Evolutionary conservation across 2,329 filamentous ascomycete species (phyloP).

Genomic region (Talaromyces amestolkiae): DNA sequence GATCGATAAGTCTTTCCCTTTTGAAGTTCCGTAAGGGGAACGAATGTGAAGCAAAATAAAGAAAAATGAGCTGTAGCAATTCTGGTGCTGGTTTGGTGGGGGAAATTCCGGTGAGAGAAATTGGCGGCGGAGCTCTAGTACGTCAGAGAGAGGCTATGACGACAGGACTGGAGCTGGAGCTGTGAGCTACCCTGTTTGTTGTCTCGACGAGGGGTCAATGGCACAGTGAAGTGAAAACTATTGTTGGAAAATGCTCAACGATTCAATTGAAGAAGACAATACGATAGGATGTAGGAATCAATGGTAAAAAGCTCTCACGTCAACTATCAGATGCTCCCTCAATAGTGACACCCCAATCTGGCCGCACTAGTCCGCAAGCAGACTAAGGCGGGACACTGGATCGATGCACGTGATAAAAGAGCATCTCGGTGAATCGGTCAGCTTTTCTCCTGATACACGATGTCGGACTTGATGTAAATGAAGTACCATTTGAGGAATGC

Average conservation of each 20-base stretch:
- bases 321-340: neutral
- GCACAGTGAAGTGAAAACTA: neutral
- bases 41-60: conserved; percentile 18
- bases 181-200: neutral
- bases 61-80: conserved; percentile 19
- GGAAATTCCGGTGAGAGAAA: conserved; percentile 41
- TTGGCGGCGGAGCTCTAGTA: conserved; percentile 24
- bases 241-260: too few species aligned
- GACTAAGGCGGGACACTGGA: conserved; percentile 3
- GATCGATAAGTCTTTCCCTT: neutral
- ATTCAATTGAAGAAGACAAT: neutral
- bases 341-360: neutral
- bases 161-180: conserved; percentile 5
- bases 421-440: neutral
- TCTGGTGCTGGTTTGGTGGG: conserved; percentile 23
- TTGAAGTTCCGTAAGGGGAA: neutral
- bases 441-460: neutral
- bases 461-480: too few species aligned
- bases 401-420: neutral
- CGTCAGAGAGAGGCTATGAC: conserved; percentile 20
- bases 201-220: neutral
- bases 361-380: neutral
- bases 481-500: too few species aligned
- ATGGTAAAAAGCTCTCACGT: neutral
- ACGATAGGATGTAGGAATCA: neutral